These are phyloP conservation scores for Suhomyces sp. DNA, from an alignment of 805 yeast species.

Conservation along the genomic window DNA sequence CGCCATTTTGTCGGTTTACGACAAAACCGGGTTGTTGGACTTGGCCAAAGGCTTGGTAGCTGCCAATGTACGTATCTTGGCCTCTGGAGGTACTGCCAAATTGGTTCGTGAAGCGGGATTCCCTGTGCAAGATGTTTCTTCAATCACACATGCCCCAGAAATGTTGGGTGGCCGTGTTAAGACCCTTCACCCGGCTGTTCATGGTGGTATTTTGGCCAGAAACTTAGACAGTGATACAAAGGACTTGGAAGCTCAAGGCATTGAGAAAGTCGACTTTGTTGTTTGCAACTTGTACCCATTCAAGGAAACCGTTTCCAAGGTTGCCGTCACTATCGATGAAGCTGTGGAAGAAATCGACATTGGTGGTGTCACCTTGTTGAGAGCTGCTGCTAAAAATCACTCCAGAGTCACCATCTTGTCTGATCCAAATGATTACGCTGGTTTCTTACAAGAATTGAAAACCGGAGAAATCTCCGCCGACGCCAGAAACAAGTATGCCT, in stretches of 20 bases:
- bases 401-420: slow-evolving; percentile 92
- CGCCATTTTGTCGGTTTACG: slow-evolving; percentile 95
- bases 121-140: slow-evolving; percentile 93
- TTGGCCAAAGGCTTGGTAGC: slow-evolving; percentile 92
- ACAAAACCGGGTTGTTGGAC: slow-evolving; percentile 94
- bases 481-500: slow-evolving; percentile 79
- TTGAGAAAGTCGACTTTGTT: slow-evolving; percentile 94
- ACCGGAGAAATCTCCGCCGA: slow-evolving; percentile 69
- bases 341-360: slow-evolving; percentile 98
- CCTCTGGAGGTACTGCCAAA: slow-evolving; percentile 96
- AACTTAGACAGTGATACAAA: slow-evolving; percentile 86
- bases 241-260: slow-evolving; percentile 85
- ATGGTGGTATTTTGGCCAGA: slow-evolving; percentile 96
- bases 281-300: slow-evolving; percentile 98
- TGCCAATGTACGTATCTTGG: slow-evolving; percentile 86
- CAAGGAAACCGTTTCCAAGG: slow-evolving; percentile 94
- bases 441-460: slow-evolving; percentile 77
- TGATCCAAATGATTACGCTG: slow-evolving; percentile 91
- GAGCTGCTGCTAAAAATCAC: slow-evolving; percentile 99
- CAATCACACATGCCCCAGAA: slow-evolving; percentile 98
- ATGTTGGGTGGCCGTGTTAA: slow-evolving; percentile 98
- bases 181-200: slow-evolving; percentile 98
- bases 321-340: slow-evolving; percentile 92
- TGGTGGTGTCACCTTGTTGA: slow-evolving; percentile 92
- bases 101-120: slow-evolving; percentile 96